Conservation (phyloP, 495 filamentous ascomycete genomes). For the Podospora australis region DNA sequence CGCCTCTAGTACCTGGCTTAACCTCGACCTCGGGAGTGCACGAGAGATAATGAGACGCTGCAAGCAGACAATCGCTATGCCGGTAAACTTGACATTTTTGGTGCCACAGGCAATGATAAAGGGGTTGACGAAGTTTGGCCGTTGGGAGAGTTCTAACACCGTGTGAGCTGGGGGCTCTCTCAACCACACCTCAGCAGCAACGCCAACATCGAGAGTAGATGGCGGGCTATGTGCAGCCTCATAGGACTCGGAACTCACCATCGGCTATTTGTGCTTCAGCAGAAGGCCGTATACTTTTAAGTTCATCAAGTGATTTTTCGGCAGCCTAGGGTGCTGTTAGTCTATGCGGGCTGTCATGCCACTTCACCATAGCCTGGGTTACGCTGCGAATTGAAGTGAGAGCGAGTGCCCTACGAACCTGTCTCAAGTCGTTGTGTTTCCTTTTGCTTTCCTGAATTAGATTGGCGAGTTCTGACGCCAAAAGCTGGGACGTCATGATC, state of each 20-base stretch:
- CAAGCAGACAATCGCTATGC: constrained; percentile 77
- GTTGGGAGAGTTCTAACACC: constrained; percentile 67
- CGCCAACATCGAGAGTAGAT: background rate
- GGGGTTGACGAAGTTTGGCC: constrained; percentile 77
- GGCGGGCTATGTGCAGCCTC: background rate
- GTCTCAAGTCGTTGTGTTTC: constrained; percentile 81
- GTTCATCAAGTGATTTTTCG: constrained; percentile 85
- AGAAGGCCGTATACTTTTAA: constrained; percentile 69
- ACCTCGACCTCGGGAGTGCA: constrained; percentile 61
- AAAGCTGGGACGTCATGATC: constrained; percentile 88
- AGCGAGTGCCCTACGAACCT: no score
- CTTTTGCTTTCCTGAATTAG: constrained; percentile 93
- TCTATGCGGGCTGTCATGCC: background rate
- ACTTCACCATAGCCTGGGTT: background rate
- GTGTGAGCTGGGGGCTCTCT: constrained; percentile 9
- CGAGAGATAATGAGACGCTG: constrained; percentile 79
- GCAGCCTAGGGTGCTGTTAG: constrained; percentile 59
- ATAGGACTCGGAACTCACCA: constrained; percentile 47
- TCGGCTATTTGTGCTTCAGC: constrained; percentile 79
- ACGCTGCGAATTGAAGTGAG: no score
- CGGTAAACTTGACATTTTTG: constrained; percentile 80
- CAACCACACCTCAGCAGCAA: no score
- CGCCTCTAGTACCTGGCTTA: constrained; percentile 80
- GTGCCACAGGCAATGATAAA: constrained; percentile 89
- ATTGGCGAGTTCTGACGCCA: constrained; percentile 82